Evolutionary conservation across 176 grass and related monocot species (phyloP), one percentile per base, ranked within the genome.

Genomic region (Dendrocalamus sinicus): DNA sequence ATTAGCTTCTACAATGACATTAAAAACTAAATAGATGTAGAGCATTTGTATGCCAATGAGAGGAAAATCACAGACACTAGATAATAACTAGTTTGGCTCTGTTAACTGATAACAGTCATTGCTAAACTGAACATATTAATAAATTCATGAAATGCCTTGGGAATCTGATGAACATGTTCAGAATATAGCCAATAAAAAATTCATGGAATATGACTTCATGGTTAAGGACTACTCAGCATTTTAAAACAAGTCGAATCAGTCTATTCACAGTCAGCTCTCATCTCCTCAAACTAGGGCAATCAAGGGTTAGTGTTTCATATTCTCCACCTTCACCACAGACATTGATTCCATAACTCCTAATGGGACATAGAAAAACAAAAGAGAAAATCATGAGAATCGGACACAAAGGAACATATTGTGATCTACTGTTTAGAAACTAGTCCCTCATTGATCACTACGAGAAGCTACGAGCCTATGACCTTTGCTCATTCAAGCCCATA

Each of bases 261-360:
- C 71, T 83, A 51, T 50, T 79, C 22, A 16, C 5, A 74, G 28
- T 79, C 32, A 83, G 73, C 50, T 84, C 13, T 82, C 20, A 82
- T 70, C 61, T 76, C 30, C 30, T 86, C 26, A 32, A 77, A 94
- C 91, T 95, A 88, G 96, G 96, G 92, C 96, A 98, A 74, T 98
- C 93, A 86, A 98, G 96, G 79, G 96, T 98, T 81, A 98, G 73
- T 62, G 96, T 95, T 92, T 98, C 96, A 70, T 98, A 98, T 89
- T 98, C 96, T 90, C 96, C 93, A 86, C 93, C 96, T 95, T 98
- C 93, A 68, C 96, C 91, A 72, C 93, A 95, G 53, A 98, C 93
- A 89, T 98, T 95, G 92, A 98, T 98, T 83, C 93, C 96, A 93
- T 86, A 98, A 92, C 81, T 88, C 90, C 93, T 98, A 93, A 64